Conservation (phyloP, 179 eudicot genomes). For the Silene coronaria region DNA sequence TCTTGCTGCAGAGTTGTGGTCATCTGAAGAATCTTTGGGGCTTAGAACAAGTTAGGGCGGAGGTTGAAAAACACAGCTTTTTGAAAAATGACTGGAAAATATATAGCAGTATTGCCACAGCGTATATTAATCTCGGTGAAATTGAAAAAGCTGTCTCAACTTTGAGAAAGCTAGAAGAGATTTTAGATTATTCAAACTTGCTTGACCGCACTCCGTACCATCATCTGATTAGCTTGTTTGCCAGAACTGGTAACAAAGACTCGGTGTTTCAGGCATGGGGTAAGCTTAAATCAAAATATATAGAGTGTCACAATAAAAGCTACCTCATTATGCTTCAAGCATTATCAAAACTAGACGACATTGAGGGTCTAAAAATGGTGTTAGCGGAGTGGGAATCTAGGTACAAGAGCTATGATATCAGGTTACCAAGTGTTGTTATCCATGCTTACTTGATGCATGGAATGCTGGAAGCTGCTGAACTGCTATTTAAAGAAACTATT, state of each 20-base stretch:
- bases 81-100: conserved; percentile 38
- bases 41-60: conserved; percentile 46
- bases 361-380: conserved; percentile 39
- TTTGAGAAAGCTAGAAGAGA: conserved; percentile 37
- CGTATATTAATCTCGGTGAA: conserved; percentile 38
- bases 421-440: conserved; percentile 42
- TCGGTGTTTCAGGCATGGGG: conserved; percentile 52
- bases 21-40: conserved; percentile 39
- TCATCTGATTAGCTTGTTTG: conserved; percentile 47
- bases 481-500: conserved; percentile 26
- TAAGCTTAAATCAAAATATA: conserved; percentile 36
- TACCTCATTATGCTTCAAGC: conserved; percentile 50
- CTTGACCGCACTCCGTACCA: conserved; percentile 37
- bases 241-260: conserved; percentile 33
- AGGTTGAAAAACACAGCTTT: conserved; percentile 28
- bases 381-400: conserved; percentile 53
- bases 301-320: conserved; percentile 34
- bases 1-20: conserved; percentile 44
- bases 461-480: conserved; percentile 55
- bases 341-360: conserved; percentile 39
- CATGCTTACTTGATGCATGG: conserved; percentile 41
- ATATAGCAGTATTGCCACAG: conserved; percentile 43
- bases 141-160: conserved; percentile 41
- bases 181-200: conserved; percentile 14
- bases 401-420: conserved; percentile 41